Base-by-base conservation (phyloP, 306 rosid species). In the Vicia faba region DNA sequence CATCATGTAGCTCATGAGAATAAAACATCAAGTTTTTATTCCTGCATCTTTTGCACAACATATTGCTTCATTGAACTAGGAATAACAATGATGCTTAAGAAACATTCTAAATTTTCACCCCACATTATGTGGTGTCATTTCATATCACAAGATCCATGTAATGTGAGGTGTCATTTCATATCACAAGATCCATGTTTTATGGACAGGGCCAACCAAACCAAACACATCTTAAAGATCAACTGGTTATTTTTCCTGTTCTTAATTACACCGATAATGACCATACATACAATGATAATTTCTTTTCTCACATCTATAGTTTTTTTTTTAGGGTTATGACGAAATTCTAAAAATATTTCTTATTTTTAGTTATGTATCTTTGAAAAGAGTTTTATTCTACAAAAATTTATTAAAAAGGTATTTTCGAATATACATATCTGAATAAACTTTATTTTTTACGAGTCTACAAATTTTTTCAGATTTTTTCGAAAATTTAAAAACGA, bases 191-290 rank as follows among this genome's bases (percentile, higher is more conserved):
- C 61, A 13, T 55, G 61, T 12, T 55, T 55, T 28, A 55, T 55
- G 61, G 61, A 55, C 61, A 55, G 29, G 36, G 61, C 61, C 39
- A 55, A 55, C 61, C 61, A 26, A 55, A 55, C 61, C 35, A 33
- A 33, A 33, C 38, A 33, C 9, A 28, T 26, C 5, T 6, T 25
- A 3, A 55, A 26, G 61, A 55, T 55, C 60, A 26, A 26, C 38
- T 13, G 3, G 7, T 26, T 26, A 13, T 28, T 55, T 18, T 55
- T 13, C 61, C 5, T 26, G 9, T 12, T 26, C 23, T 25, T 25
- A 25, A 25, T 20, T 20, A 13, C 2, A 16, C 1, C 26, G 61
- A 55, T 28, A 13, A 7, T 55, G 61, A 55, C 61, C 39, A 20
- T 20, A 20, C n/a, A n/a, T n/a, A n/a, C n/a, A n/a, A n/a, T n/a